Percentiles rank a stretch among this genome's conserved stretches.
Evolutionary conservation across 306 rosid genomes (phyloP).

Genomic region (Prunus fruticosa): DNA sequence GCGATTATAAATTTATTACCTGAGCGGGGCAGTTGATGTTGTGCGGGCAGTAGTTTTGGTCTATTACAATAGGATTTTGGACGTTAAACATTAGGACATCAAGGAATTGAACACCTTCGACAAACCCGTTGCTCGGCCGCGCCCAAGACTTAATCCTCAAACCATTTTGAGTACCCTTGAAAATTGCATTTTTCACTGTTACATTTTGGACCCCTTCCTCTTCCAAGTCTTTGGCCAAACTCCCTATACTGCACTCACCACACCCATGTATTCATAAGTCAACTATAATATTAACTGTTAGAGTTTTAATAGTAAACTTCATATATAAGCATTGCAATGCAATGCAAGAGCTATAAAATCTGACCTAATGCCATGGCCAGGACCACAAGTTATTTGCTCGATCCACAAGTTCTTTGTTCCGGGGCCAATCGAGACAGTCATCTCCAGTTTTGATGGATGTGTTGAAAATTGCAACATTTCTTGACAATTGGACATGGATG

Average conservation of each 20-base stretch:
- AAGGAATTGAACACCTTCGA: neutral
- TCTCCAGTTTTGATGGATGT: slow-evolving; percentile 25
- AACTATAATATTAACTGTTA: too few relatives aligned
- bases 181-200: slow-evolving; percentile 1
- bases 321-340: neutral
- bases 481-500: slow-evolving; percentile 24
- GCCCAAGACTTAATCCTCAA: slow-evolving; percentile 8
- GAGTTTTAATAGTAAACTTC: too few relatives aligned
- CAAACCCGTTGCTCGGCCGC: neutral
- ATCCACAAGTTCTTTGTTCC: slow-evolving; percentile 29
- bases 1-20: neutral
- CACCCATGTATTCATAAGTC: too few relatives aligned
- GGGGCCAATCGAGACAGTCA: slow-evolving; percentile 32
- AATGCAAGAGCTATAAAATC: neutral
- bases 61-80: neutral
- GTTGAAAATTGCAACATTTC: slow-evolving; percentile 17
- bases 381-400: slow-evolving; percentile 22
- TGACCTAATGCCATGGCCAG: slow-evolving; percentile 27
- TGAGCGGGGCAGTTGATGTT: neutral
- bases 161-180: neutral
- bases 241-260: neutral
- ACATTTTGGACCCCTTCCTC: slow-evolving; percentile 18
- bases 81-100: neutral
- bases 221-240: slow-evolving; percentile 2
- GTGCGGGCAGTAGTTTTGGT: slow-evolving; percentile 6